Conservation (phyloP, 2,329 filamentous ascomycete species). For the Ceratocystis variospora region DNA sequence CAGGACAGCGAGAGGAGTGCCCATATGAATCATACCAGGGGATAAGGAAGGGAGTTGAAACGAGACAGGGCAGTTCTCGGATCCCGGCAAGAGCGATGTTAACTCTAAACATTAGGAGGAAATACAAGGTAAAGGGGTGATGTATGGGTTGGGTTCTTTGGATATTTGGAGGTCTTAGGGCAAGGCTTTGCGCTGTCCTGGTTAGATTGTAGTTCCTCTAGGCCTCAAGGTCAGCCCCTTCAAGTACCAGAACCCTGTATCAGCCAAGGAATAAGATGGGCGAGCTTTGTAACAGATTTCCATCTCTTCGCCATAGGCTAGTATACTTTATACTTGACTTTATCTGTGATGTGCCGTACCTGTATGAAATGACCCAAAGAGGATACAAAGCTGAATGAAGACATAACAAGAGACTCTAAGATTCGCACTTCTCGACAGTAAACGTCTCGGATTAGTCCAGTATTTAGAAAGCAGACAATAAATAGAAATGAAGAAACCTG, state of each 20-base stretch:
- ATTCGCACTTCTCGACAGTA: background rate
- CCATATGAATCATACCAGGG: background rate
- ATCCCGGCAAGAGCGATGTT: background rate
- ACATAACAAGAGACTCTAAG: background rate
- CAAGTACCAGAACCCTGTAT: too few relatives aligned
- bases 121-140: background rate
- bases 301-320: too few relatives aligned
- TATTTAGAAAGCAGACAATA: background rate
- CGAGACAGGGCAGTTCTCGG: background rate
- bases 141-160: background rate
- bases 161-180: background rate
- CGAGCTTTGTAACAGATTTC: too few relatives aligned
- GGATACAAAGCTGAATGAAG: background rate
- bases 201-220: too few relatives aligned
- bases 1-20: background rate
- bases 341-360: too few relatives aligned
- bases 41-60: background rate
- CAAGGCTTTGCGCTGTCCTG: background rate
- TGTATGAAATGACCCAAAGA: background rate
- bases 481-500: background rate
- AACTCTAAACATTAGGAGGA: background rate
- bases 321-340: too few relatives aligned
- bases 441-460: background rate
- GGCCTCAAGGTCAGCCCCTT: too few relatives aligned
- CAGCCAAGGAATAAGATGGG: too few relatives aligned